Conservation (phyloP, 305 asterid species). For the Fraxinus sp. region DNA sequence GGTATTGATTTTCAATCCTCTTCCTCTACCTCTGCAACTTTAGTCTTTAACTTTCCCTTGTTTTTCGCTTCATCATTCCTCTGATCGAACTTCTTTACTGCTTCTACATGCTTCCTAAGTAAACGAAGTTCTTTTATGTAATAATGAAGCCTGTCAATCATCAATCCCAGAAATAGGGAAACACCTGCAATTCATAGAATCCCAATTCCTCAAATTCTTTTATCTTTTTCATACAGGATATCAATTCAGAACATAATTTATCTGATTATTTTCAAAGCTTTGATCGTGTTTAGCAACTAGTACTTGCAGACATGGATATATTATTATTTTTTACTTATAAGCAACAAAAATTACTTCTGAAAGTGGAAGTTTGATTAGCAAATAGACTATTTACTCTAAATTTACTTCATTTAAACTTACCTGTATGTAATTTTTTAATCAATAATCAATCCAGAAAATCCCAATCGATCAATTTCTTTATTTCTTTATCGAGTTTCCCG, state of each 20-base stretch:
- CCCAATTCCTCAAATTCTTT: not conserved
- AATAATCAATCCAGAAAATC: not conserved
- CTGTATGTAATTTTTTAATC: too few species aligned
- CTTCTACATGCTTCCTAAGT: slow-evolving; percentile 64
- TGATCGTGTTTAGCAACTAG: not conserved
- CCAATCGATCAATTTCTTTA: not conserved
- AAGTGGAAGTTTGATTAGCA: not conserved
- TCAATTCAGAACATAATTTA: not conserved
- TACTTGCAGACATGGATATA: not conserved
- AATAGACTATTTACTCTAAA: not conserved
- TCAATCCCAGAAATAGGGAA: slow-evolving; percentile 65
- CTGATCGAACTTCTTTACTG: slow-evolving; percentile 45
- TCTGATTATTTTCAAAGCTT: not conserved
- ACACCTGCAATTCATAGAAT: slow-evolving; percentile 47
- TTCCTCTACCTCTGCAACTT: slow-evolving; percentile 40
- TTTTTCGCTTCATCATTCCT: slow-evolving; percentile 28
- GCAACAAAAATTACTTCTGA: not conserved
- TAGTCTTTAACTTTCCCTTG: slow-evolving; percentile 41
- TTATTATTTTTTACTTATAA: too few species aligned
- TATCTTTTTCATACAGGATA: not conserved
- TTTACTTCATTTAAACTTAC: not conserved
- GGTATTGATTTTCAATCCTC: not conserved
- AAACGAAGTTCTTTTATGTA: slow-evolving; percentile 70
- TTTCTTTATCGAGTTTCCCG: not conserved
- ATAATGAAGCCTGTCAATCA: slow-evolving; percentile 83